These are phyloP conservation scores for Trametes maxima DNA, from an alignment of 768 basidiomycete species.

Conservation along the genomic window DNA sequence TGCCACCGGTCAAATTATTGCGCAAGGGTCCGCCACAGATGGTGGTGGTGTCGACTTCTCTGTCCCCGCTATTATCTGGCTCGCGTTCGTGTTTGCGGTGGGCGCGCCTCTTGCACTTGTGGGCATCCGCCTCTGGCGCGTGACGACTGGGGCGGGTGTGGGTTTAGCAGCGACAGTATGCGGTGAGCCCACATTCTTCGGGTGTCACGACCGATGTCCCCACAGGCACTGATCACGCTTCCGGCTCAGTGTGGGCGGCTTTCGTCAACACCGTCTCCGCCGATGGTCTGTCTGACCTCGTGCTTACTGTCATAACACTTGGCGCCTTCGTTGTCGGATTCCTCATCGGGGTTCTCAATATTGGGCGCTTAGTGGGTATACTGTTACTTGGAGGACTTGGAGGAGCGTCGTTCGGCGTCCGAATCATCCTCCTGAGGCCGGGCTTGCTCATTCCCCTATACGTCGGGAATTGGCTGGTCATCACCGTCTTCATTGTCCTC, in stretches of 20 bases:
- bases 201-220: background rate
- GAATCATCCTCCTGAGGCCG: constrained; percentile 51
- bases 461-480: constrained; percentile 57
- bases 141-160: constrained; percentile 56
- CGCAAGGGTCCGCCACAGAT: constrained; percentile 60
- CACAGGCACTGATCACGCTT: background rate
- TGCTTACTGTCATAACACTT: constrained; percentile 52
- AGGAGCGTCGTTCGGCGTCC: constrained; percentile 59
- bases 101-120: constrained; percentile 57
- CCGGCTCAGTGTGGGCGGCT: constrained; percentile 57
- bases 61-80: constrained; percentile 58
- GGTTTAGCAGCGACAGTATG: constrained; percentile 53
- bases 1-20: constrained; percentile 42
- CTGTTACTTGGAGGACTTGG: constrained; percentile 51
- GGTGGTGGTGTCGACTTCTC: constrained; percentile 54
- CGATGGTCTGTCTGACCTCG: constrained; percentile 51
- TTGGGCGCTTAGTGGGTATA: constrained; percentile 52
- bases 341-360: constrained; percentile 53
- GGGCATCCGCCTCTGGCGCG: constrained; percentile 58
- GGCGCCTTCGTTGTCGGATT: constrained; percentile 54
- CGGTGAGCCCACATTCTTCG: constrained; percentile 21
- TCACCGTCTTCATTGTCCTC: constrained; percentile 46
- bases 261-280: constrained; percentile 57
- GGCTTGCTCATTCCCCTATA: constrained; percentile 46
- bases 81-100: constrained; percentile 50